Conservation (phyloP, 495 filamentous ascomycete species). For the Aspergillus bridgeri region DNA sequence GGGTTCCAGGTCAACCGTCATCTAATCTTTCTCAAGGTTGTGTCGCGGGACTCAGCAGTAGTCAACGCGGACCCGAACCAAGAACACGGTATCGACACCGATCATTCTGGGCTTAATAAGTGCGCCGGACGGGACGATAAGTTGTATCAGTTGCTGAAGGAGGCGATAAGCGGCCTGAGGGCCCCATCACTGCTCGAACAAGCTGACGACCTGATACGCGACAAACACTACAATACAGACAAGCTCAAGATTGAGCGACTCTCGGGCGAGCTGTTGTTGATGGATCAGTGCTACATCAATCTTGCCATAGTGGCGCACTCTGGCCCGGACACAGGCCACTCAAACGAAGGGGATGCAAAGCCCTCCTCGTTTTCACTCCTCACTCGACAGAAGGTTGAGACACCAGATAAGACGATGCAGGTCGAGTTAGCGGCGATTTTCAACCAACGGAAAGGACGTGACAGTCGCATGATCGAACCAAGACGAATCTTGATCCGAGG, state of each 20-base stretch:
- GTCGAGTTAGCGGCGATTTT: too few species aligned
- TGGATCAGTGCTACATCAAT: slow-evolving; percentile 3
- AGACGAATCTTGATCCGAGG: neutral
- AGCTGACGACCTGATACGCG: neutral
- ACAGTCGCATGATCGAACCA: too few species aligned
- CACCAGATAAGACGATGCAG: too few species aligned
- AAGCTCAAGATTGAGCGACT: slow-evolving; percentile 1
- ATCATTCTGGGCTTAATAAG: neutral
- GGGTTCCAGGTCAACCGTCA: neutral
- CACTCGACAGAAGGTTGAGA: too few species aligned
- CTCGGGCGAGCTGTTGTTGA: neutral
- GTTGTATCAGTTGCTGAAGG: neutral
- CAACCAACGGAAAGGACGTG: too few species aligned
- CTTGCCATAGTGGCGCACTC: too few species aligned
- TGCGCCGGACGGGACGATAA: neutral
- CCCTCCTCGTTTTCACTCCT: too few species aligned
- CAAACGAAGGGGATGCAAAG: too few species aligned
- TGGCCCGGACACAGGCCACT: too few species aligned
- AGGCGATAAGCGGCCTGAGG: neutral
- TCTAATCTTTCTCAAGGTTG: neutral
- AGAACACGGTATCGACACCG: neutral
- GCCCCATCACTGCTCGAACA: neutral
- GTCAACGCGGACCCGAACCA: neutral
- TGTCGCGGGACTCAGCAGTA: neutral
- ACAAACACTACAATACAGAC: neutral